These are phyloP conservation scores for Vitis amurensis DNA, from an alignment of 164 flowering plant genomes.

Conservation along the genomic window DNA sequence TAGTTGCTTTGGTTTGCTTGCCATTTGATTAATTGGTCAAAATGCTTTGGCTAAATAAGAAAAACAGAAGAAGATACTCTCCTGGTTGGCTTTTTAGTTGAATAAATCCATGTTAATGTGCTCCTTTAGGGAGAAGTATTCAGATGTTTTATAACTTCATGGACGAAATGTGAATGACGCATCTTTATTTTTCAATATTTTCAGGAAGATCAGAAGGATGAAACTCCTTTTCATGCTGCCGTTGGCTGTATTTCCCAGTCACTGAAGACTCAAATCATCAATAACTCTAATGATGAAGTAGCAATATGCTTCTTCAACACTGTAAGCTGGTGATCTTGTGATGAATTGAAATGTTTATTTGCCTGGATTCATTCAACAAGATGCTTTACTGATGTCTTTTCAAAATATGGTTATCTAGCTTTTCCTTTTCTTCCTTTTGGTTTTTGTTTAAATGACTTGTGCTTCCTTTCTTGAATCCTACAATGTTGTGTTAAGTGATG, in stretches of 20 bases:
- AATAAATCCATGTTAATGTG: background rate
- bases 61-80: too few relatives aligned
- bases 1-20: too few relatives aligned
- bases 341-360: background rate
- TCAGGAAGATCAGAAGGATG: conserved; percentile 59
- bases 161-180: background rate
- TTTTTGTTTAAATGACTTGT: background rate
- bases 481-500: background rate
- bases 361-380: background rate
- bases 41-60: too few relatives aligned
- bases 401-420: background rate
- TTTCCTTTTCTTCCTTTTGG: background rate
- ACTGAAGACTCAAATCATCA: conserved; percentile 77
- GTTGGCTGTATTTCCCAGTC: conserved; percentile 67
- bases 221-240: conserved; percentile 66
- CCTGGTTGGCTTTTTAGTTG: too few relatives aligned
- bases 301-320: conserved; percentile 96
- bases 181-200: conserved; percentile 8
- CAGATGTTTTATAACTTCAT: too few relatives aligned
- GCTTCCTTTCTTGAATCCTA: background rate
- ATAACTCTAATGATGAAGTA: conserved; percentile 80
- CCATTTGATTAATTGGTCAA: too few relatives aligned
- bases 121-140: background rate
- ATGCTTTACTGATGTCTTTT: background rate
- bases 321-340: conserved; percentile 41